These are phyloP conservation scores for Auricularia heimuer DNA, from an alignment of 768 basidiomycete genomes.

Conservation along the genomic window DNA sequence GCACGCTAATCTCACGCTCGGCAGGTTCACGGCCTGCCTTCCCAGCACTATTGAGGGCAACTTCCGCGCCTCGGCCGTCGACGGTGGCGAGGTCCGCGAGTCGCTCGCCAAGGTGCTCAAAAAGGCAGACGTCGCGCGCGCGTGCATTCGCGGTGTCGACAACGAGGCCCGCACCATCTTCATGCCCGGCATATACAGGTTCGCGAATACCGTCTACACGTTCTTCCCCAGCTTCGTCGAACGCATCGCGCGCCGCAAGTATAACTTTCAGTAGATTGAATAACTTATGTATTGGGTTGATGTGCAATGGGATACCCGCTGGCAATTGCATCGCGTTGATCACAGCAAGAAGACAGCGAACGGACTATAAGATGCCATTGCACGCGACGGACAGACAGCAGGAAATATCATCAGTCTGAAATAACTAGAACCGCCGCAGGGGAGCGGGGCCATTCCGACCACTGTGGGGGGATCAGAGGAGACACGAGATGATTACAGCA, in stretches of 20 bases:
- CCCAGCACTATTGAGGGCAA: constrained; percentile 37
- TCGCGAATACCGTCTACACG: constrained; percentile 56
- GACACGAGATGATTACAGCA: not conserved
- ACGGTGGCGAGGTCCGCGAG: constrained; percentile 35
- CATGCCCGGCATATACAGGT: constrained; percentile 30
- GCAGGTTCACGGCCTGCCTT: not conserved
- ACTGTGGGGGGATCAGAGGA: too few species aligned
- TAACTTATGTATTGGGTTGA: not conserved
- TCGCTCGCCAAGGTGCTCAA: constrained; percentile 34
- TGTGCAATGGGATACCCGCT: too few species aligned
- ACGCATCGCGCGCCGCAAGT: constrained; percentile 49
- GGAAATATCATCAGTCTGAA: not conserved
- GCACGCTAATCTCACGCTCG: constrained; percentile 27
- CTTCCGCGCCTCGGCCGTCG: constrained; percentile 74
- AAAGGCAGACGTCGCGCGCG: constrained; percentile 45
- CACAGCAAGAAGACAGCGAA: too few species aligned
- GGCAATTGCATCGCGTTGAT: too few species aligned
- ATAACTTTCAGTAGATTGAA: constrained; percentile 33
- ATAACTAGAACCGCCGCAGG: not conserved
- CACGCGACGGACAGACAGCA: not conserved
- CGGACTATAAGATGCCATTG: not conserved
- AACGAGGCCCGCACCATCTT: constrained; percentile 42
- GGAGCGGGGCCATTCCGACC: not conserved
- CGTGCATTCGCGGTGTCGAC: constrained; percentile 56
- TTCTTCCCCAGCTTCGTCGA: constrained; percentile 50